Conservation (phyloP, 768 basidiomycete species). For the Naganishia vishniacii region DNA sequence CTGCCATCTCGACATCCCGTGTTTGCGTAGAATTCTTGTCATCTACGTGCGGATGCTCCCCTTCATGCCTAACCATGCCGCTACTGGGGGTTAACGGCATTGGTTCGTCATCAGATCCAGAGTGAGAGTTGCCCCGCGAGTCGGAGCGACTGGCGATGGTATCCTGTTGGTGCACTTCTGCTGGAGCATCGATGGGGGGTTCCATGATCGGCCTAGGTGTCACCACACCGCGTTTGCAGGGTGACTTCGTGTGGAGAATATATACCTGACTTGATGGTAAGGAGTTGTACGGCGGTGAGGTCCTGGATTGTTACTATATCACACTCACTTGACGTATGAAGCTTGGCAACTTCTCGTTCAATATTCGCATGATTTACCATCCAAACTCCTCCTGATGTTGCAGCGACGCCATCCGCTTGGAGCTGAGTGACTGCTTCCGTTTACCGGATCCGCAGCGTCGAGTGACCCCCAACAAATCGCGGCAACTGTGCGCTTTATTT, state of each 20-base stretch:
- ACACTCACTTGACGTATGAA: too few species aligned
- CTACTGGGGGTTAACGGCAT: slow-evolving; percentile 13
- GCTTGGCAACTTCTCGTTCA: too few species aligned
- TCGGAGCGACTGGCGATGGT: neutral
- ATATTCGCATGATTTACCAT: too few species aligned
- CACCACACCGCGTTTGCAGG: neutral
- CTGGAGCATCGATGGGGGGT: neutral
- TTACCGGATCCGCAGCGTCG: neutral
- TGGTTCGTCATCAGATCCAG: neutral
- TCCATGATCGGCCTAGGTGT: neutral
- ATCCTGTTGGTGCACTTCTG: neutral
- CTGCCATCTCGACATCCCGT: neutral
- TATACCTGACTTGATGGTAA: too few species aligned
- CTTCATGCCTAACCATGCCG: slow-evolving; percentile 2
- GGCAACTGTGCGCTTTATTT: neutral
- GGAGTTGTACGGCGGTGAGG: too few species aligned
- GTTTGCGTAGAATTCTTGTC: neutral
- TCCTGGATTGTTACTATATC: too few species aligned
- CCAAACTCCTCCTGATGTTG: too few species aligned
- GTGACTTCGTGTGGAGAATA: too few species aligned
- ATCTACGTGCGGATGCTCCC: neutral
- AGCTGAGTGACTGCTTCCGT: neutral
- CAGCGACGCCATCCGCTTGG: too few species aligned
- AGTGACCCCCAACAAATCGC: neutral
- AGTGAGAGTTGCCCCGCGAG: slow-evolving; percentile 1